phyloP scores from a whole-genome alignment of 1,139 yeast species.

The Sugiyamaella grinbergsii region DNA sequence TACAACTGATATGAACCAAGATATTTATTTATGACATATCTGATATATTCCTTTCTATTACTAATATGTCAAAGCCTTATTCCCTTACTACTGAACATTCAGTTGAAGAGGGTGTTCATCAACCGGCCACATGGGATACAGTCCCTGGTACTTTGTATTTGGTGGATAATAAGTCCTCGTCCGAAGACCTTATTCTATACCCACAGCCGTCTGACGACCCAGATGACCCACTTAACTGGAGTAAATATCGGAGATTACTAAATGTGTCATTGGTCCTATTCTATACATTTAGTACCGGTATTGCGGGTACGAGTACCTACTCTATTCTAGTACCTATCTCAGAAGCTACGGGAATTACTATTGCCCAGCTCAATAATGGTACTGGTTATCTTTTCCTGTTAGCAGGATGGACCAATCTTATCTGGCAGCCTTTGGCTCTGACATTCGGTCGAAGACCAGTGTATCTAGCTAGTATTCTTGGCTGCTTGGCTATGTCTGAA shows the following conservation, averaged over 20 bases:
- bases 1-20: conserved; percentile 4
- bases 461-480: conserved; percentile 47
- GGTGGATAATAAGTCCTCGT: conserved; percentile 50
- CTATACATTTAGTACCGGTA: conserved; percentile 48
- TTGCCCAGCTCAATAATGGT: conserved; percentile 51
- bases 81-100: conserved; percentile 5
- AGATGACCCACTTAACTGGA: conserved; percentile 54
- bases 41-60: background rate
- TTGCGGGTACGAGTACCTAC: conserved; percentile 52
- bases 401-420: conserved; percentile 53
- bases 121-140: conserved; percentile 33
- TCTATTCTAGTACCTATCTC: conserved; percentile 50
- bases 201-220: conserved; percentile 54
- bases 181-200: conserved; percentile 44
- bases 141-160: conserved; percentile 67
- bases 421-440: conserved; percentile 55
- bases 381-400: conserved; percentile 54
- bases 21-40: background rate
- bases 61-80: conserved; percentile 9
- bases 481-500: conserved; percentile 36
- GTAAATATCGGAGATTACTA: conserved; percentile 43
- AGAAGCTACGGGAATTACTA: conserved; percentile 45
- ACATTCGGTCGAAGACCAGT: conserved; percentile 58
- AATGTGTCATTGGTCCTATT: conserved; percentile 40
- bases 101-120: conserved; percentile 3